phyloP scores from a whole-genome alignment of 352 stramenopile species.

The Phytopythium mirpurense region DNA sequence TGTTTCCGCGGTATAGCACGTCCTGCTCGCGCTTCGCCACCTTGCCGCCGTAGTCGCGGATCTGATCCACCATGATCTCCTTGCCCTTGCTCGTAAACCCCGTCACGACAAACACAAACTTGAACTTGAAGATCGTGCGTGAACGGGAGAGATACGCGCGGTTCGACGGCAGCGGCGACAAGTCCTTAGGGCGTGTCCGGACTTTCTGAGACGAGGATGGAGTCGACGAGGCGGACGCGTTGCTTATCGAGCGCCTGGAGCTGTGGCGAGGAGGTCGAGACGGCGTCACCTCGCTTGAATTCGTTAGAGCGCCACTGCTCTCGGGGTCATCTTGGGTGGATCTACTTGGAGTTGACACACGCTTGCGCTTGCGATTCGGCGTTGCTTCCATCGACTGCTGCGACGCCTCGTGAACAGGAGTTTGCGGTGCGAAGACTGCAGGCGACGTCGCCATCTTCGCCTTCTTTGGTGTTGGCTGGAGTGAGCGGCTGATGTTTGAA shows the following conservation, averaged over 20 bases:
- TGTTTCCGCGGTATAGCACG: slow-evolving; percentile 36
- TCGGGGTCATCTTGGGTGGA: not conserved
- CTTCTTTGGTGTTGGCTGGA: slow-evolving; percentile 2
- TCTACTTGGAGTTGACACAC: slow-evolving; percentile 7
- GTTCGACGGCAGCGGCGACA: slow-evolving; percentile 46
- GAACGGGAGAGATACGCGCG: slow-evolving; percentile 42
- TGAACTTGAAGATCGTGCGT: slow-evolving; percentile 64
- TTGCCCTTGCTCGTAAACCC: slow-evolving; percentile 55
- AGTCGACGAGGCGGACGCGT: slow-evolving; percentile 12
- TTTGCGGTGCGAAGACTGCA: not conserved
- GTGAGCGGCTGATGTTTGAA: not conserved
- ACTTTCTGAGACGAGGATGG: slow-evolving; percentile 36
- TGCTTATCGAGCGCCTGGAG: slow-evolving; percentile 14
- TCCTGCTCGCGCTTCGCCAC: slow-evolving; percentile 43
- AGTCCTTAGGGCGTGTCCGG: slow-evolving; percentile 37
- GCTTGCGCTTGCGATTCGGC: slow-evolving; percentile 15
- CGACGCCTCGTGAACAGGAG: not conserved
- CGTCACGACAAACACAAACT: slow-evolving; percentile 73
- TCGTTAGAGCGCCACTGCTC: slow-evolving; percentile 1
- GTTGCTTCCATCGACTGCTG: slow-evolving; percentile 6
- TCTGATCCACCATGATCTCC: slow-evolving; percentile 41
- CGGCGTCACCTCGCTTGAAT: slow-evolving; percentile 12
- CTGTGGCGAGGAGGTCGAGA: slow-evolving; percentile 12
- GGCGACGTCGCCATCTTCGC: not conserved
- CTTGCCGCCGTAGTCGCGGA: slow-evolving; percentile 64